A percentile compares a stretch with the other conserved stretches of the same genome.
Evolutionary conservation across 768 basidiomycete genomes (phyloP).

Genomic region (Auricularia heimuer): DNA sequence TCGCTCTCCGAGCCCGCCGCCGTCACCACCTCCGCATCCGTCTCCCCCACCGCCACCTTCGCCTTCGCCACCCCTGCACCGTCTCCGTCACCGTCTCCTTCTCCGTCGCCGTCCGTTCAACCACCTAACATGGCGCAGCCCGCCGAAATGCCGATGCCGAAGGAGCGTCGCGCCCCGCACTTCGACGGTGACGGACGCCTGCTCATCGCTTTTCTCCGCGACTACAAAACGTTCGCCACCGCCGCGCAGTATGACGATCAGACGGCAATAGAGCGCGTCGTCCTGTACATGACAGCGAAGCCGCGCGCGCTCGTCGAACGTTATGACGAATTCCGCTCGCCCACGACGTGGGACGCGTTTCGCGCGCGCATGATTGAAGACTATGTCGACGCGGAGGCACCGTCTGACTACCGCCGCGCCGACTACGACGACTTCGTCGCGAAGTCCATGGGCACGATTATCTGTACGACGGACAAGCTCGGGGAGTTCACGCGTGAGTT

Average conservation of each 20-base stretch:
- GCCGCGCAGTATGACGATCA: background rate
- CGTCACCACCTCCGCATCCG: too few species aligned
- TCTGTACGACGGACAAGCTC: background rate
- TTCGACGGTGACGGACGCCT: background rate
- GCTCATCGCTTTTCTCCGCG: background rate
- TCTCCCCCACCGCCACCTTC: too few species aligned
- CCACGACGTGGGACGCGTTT: background rate
- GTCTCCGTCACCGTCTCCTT: too few species aligned
- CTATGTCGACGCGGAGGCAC: background rate
- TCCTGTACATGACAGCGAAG: background rate
- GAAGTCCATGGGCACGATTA: fast-evolving
- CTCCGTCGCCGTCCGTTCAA: too few species aligned
- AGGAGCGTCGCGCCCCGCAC: background rate
- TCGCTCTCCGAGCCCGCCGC: too few species aligned
- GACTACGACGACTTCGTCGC: background rate
- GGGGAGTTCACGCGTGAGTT: background rate
- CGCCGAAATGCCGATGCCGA: background rate
- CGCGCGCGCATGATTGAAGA: background rate
- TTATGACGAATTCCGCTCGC: background rate
- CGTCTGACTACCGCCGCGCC: background rate
- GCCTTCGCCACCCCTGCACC: too few species aligned
- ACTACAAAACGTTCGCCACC: background rate
- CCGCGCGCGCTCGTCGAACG: background rate
- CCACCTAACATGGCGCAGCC: too few species aligned
- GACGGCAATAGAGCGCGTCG: background rate